Evolutionary conservation across 75 land plant species (phyloP), one percentile per base, ranked within the genome.

Genomic region (Pinus albicaulis): DNA sequence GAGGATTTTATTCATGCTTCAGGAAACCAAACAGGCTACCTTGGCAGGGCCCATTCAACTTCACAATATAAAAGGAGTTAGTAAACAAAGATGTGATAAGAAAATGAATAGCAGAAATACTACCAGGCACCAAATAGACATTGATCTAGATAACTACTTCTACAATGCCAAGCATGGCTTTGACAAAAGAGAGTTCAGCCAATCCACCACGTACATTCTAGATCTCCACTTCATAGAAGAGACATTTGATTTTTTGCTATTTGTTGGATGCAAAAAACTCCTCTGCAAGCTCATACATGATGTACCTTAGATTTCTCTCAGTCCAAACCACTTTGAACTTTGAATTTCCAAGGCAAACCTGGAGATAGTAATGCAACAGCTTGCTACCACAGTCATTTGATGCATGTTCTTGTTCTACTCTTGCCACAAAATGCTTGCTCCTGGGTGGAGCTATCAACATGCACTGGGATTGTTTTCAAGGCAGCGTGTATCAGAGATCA

Each of bases 141-240:
- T 44, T 20, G 52, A 68, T 68, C 71, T 41, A 52, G 23, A 68
- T 68, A n/a, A 20, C 24, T 38, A 41, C 71, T 68, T 8, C 31
- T 28, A 10, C 52, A 48, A 48, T n/a, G 71, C 48, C 1, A 52
- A 16, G 71, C 20, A 23, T 28, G 20, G 22, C 87, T 88, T 86
- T 73, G 83, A 76, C 75, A 86, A 59, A 16, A 91, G 20, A 14
- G 97, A 85, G 13, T 76, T 63, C 14, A 95, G 86, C 92, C 92
- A 95, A 71, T 93, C 86, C 76, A 93, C 76, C 66, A 95, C 98
- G 70, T 95, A 96, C 23, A 89, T 80, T 11, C 97, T 81, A 10
- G 94, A 85, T 62, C 79, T 76, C 79, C 91, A 89, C 79, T 86
- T 93, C 56, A 80, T 55, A 14, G 74, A 23, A 19, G 78, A 12